A percentile compares a stretch with the other conserved stretches of the same genome.
Evolutionary conservation across 306 rosid species (phyloP).

Genomic region (Vicia villosa): DNA sequence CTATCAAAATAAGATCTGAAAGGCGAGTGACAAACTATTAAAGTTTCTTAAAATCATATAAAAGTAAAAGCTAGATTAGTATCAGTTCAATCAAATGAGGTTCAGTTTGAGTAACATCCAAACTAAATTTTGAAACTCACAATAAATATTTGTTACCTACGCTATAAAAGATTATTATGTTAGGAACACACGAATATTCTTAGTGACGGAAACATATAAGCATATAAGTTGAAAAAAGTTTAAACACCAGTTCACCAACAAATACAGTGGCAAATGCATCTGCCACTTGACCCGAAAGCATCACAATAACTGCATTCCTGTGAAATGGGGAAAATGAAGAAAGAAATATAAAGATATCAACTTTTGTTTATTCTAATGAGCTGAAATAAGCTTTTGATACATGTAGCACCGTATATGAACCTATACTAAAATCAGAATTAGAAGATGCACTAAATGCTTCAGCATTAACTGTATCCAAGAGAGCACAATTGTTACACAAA

Average conservation of each 20-base stretch:
- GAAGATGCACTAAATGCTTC: no score
- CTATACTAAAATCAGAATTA: no score
- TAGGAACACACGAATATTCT: not conserved
- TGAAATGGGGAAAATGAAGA: not conserved
- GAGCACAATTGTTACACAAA: no score
- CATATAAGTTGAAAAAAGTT: not conserved
- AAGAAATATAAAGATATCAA: not conserved
- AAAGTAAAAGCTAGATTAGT: constrained; percentile 17
- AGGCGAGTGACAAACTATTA: not conserved
- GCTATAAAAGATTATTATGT: not conserved
- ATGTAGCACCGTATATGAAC: no score
- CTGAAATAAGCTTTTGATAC: no score
- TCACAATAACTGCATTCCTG: constrained; percentile 85
- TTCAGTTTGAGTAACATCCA: not conserved
- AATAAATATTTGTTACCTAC: not conserved
- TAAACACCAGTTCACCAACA: constrained; percentile 89
- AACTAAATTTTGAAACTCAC: constrained; percentile 10
- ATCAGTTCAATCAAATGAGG: not conserved
- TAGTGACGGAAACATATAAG: not conserved
- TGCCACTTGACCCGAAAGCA: constrained; percentile 99
- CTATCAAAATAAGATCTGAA: constrained; percentile 28
- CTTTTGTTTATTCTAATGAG: no score
- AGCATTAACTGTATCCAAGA: no score
- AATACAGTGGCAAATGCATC: constrained; percentile 83
- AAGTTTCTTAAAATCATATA: not conserved